Percentiles rank a stretch among this genome's conserved stretches.
These are phyloP conservation scores for Chlorella sp. DNA, from an alignment of 139 green algal genomes.

Conservation along the genomic window DNA sequence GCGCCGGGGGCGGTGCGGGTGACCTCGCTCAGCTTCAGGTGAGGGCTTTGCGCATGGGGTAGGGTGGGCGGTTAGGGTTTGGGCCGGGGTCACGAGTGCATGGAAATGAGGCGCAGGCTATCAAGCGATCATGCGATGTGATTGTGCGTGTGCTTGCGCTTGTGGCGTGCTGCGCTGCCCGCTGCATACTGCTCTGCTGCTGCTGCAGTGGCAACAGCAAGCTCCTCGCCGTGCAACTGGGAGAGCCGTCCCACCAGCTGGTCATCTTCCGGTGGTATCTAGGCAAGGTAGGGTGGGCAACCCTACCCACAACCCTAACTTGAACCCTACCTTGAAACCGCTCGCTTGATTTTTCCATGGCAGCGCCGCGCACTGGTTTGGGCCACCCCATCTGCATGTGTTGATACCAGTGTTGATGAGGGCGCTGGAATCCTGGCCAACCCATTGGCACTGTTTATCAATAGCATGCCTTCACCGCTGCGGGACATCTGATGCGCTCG, in stretches of 20 bases:
- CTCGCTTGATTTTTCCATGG: no score
- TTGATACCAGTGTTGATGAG: no score
- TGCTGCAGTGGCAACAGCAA: conserved; percentile 34
- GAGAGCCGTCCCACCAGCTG: conserved; percentile 19
- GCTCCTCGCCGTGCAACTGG: conserved; percentile 28
- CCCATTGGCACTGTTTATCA: background rate
- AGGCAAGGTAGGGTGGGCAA: conserved; percentile 36
- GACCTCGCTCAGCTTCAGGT: conserved; percentile 6
- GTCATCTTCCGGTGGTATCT: conserved; percentile 39
- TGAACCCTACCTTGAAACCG: no score
- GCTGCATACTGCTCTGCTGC: background rate
- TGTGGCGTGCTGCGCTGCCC: background rate
- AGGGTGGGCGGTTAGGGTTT: background rate
- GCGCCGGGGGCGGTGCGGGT: background rate
- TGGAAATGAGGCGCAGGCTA: background rate
- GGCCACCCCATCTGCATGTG: background rate
- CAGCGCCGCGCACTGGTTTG: background rate
- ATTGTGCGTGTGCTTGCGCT: background rate
- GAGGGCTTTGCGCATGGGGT: background rate
- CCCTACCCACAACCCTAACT: no score
- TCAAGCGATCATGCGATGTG: background rate
- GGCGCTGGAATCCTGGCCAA: background rate
- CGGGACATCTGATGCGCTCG: no score
- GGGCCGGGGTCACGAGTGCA: background rate
- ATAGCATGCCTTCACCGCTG: no score